Conservation (phyloP, 371 early-diverging fungal species). For the Rhizopus microsporus region DNA sequence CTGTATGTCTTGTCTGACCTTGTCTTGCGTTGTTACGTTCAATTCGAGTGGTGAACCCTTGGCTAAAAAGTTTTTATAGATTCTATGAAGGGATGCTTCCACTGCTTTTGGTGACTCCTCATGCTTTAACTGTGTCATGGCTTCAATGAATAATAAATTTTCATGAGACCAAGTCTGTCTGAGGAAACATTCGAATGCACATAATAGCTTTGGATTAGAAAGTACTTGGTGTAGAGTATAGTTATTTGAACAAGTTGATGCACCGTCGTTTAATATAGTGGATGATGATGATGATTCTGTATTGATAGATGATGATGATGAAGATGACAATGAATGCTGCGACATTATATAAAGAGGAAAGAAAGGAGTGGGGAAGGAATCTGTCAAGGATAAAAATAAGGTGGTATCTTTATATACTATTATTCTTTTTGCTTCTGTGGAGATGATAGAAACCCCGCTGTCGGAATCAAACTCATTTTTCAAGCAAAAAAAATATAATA, state of each 20-base stretch:
- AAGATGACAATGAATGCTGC: conserved; percentile 22
- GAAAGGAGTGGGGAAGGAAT: conserved; percentile 1
- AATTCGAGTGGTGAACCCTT: conserved; percentile 26
- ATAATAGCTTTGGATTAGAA: conserved; percentile 29
- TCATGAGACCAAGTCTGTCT: conserved; percentile 30
- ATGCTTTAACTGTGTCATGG: conserved; percentile 29
- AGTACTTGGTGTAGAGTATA: conserved; percentile 26
- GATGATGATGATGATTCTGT: conserved; percentile 17
- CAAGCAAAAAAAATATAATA: not conserved
- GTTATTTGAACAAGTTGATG: not conserved
- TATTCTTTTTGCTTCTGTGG: not conserved
- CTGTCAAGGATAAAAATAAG: not conserved
- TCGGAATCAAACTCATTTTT: not conserved
- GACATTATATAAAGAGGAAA: conserved; percentile 12
- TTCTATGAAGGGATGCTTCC: conserved; percentile 27
- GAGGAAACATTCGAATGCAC: conserved; percentile 29
- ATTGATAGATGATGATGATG: conserved; percentile 13
- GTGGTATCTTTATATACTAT: too few relatives aligned
- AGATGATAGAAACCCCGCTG: not conserved
- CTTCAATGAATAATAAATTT: conserved; percentile 32
- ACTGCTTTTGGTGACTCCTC: conserved; percentile 24
- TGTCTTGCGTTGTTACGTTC: conserved; percentile 30
- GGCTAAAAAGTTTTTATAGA: conserved; percentile 33
- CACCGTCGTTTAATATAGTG: conserved; percentile 10
- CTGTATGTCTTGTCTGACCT: conserved; percentile 26